Evolutionary conservation across 208 protist genomes (phyloP).

Genomic region (Trypanosomatidae sp.): DNA sequence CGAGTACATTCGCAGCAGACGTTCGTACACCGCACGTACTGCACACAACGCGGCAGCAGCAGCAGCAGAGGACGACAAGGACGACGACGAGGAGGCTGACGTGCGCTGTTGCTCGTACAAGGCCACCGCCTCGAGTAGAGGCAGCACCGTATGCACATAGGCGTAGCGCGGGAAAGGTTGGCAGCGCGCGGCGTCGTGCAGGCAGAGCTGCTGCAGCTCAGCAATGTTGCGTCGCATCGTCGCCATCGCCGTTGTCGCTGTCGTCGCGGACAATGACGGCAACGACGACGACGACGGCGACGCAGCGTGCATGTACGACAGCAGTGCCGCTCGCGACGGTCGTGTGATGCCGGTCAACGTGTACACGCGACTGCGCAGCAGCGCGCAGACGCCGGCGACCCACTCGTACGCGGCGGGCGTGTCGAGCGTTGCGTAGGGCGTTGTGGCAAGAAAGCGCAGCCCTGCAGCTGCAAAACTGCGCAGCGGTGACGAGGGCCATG

Average conservation of each 20-base stretch:
- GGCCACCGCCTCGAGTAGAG: slow-evolving; percentile 40
- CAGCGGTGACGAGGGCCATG: too few species aligned
- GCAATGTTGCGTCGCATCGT: slow-evolving; percentile 10
- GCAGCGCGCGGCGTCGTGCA: slow-evolving; percentile 13
- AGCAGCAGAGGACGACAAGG: neutral
- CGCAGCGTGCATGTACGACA: slow-evolving; percentile 4
- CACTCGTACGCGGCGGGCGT: slow-evolving; percentile 21
- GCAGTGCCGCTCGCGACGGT: neutral
- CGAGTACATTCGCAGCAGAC: slow-evolving; percentile 33
- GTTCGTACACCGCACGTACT: slow-evolving; percentile 43
- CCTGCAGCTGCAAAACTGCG: slow-evolving; percentile 46
- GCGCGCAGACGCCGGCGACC: slow-evolving; percentile 40
- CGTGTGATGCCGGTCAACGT: neutral
- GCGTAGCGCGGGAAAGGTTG: slow-evolving; percentile 34
- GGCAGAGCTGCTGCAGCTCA: slow-evolving; percentile 16
- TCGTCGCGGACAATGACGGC: too few species aligned
- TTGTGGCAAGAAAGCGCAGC: slow-evolving; percentile 36
- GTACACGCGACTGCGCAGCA: slow-evolving; percentile 29
- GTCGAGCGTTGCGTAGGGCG: slow-evolving; percentile 17
- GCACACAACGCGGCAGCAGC: slow-evolving; percentile 7
- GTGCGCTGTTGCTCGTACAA: slow-evolving; percentile 7
- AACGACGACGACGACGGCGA: neutral
- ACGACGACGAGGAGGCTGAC: neutral
- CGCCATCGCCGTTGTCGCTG: neutral
- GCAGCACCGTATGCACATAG: slow-evolving; percentile 22